phyloP scores from a whole-genome alignment of 2,329 filamentous ascomycete genomes.

The Bipolaris sorokiniana region DNA sequence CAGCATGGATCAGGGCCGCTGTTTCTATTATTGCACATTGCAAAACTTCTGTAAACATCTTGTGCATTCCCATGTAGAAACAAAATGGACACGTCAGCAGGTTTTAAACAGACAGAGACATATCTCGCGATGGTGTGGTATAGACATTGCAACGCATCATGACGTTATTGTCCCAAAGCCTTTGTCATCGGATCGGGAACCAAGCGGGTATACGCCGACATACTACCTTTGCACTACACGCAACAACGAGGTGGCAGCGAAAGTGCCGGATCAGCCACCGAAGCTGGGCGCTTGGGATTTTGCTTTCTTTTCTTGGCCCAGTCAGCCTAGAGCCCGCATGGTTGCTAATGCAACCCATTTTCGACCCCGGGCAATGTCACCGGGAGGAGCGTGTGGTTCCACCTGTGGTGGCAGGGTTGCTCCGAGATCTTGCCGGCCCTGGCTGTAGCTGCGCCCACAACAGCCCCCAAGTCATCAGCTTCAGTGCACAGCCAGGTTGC shows the following conservation, averaged over 20 bases:
- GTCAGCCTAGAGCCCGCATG: constrained; percentile 9
- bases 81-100: neutral
- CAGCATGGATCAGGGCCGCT: no score
- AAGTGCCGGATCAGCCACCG: constrained; percentile 13
- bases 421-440: constrained; percentile 13
- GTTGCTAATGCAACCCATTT: constrained; percentile 17
- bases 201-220: constrained; percentile 1
- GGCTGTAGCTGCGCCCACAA: constrained; percentile 4
- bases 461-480: constrained; percentile 11
- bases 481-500: constrained; percentile 8
- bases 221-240: neutral
- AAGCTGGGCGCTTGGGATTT: constrained; percentile 4
- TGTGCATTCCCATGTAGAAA: neutral
- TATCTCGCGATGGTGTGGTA: neutral
- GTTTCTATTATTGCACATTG: neutral
- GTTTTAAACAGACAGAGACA: neutral
- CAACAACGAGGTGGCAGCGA: constrained; percentile 9
- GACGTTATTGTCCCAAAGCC: neutral
- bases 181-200: constrained; percentile 5
- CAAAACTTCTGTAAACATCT: neutral
- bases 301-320: constrained; percentile 11
- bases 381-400: constrained; percentile 12
- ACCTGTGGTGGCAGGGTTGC: constrained; percentile 14
- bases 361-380: constrained; percentile 14
- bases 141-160: neutral